A percentile compares a stretch with the other conserved stretches of the same genome.
Evolutionary conservation across 345 rosid genomes (phyloP).

Genomic region (Eucalyptus brandiana): DNA sequence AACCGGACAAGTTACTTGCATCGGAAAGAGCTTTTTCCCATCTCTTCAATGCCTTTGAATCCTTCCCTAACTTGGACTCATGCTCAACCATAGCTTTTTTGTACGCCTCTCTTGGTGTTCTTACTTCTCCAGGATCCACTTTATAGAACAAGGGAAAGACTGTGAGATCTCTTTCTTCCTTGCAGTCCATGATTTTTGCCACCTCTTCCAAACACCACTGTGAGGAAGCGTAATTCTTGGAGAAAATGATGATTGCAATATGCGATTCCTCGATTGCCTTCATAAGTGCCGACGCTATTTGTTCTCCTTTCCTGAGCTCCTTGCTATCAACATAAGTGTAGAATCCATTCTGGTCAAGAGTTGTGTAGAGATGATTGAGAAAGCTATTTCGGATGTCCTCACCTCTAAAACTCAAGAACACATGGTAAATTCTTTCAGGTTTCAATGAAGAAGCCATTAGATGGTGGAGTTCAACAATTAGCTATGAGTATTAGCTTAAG

Average conservation of each 20-base stretch:
- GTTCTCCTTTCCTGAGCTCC: not conserved
- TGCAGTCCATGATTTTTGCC: not conserved
- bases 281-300: accelerated
- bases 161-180: not conserved
- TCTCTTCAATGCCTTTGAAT: not conserved
- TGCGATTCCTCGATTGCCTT: not conserved
- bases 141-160: not conserved
- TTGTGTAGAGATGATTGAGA: not conserved
- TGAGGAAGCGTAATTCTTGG: not conserved
- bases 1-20: not conserved
- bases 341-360: not conserved
- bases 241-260: not conserved
- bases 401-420: not conserved
- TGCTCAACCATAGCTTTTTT: not conserved
- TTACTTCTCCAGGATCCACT: not conserved
- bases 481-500: not conserved
- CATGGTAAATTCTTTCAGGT: not conserved
- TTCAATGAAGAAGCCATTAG: not conserved
- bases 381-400: not conserved
- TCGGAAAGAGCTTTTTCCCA: not conserved
- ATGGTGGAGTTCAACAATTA: not conserved
- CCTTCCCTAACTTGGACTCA: not conserved
- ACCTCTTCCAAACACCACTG: not conserved
- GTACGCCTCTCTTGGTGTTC: not conserved
- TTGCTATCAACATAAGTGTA: not conserved